Conservation (phyloP, 345 rosid genomes). For the Ricinus communis region DNA sequence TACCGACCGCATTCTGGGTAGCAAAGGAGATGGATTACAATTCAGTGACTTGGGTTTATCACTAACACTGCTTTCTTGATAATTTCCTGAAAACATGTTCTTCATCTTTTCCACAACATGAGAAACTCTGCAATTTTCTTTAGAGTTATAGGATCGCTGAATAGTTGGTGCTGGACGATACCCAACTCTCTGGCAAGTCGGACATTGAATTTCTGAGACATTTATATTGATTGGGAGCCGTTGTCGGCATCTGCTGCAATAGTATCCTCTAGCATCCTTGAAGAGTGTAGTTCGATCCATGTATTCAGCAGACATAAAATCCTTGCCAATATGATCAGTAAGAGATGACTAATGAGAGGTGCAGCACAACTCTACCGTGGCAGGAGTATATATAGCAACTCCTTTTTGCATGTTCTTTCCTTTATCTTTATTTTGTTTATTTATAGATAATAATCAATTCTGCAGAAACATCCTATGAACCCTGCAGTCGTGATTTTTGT, state of each 20-base stretch:
- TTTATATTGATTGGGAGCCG: neutral
- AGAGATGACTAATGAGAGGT: no score
- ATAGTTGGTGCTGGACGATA: neutral
- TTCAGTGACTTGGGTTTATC: slow-evolving; percentile 11
- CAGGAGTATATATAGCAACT: no score
- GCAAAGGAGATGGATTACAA: slow-evolving; percentile 3
- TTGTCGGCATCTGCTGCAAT: slow-evolving; percentile 18
- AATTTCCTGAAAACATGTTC: neutral
- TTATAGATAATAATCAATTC: no score
- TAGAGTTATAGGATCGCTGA: neutral
- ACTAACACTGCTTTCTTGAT: no score
- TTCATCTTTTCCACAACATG: neutral
- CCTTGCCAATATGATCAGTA: no score
- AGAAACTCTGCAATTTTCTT: neutral
- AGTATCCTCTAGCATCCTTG: neutral
- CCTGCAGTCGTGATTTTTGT: no score
- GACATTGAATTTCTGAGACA: neutral
- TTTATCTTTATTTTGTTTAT: no score
- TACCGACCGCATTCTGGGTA: no score
- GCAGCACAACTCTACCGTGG: no score
- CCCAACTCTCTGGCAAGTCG: neutral
- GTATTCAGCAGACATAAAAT: no score
- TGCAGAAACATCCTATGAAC: no score
- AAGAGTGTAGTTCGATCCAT: neutral
- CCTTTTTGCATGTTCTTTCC: no score